A percentile compares a stretch with the other conserved stretches of the same genome.
These are phyloP conservation scores for Umbelopsis vinacea DNA, from an alignment of 192 early-diverging fungal species.

Conservation along the genomic window DNA sequence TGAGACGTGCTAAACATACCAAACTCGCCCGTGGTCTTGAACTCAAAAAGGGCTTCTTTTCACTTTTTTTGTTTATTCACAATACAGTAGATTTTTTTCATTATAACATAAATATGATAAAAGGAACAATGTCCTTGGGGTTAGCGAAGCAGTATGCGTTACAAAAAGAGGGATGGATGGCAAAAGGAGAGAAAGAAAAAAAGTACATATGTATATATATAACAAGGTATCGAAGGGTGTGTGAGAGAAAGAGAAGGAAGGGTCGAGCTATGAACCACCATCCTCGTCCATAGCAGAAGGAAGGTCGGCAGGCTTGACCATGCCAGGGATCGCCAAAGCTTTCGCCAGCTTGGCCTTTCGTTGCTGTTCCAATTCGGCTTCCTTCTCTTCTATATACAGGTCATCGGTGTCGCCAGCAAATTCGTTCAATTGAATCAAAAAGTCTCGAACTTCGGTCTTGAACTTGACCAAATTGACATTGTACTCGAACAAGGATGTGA, in stretches of 20 bases:
- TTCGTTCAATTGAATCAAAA: conserved; percentile 88
- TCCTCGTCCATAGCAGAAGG: conserved; percentile 58
- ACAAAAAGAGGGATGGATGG: background rate
- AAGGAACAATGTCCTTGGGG: background rate
- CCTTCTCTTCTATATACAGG: conserved; percentile 85
- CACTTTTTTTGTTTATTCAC: conserved; percentile 14
- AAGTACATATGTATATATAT: conserved; percentile 24
- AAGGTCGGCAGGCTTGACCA: conserved; percentile 88
- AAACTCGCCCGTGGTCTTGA: background rate
- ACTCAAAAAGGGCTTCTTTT: too few species aligned
- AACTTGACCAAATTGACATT: conserved; percentile 82
- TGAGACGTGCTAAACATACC: background rate
- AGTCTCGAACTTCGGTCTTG: conserved; percentile 91
- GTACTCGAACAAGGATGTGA: conserved; percentile 78
- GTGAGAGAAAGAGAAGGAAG: background rate
- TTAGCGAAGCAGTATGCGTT: conserved; percentile 2
- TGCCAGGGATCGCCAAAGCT: conserved; percentile 85
- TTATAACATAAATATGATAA: conserved; percentile 8
- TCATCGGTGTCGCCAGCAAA: conserved; percentile 84
- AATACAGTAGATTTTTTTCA: conserved; percentile 1
- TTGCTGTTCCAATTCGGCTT: conserved; percentile 76
- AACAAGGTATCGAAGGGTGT: conserved; percentile 20
- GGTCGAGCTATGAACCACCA: conserved; percentile 7
- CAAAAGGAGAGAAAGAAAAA: background rate
- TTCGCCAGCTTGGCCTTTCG: conserved; percentile 76